Conservation (phyloP, 1,139 yeast species). For the Candida sojae region DNA sequence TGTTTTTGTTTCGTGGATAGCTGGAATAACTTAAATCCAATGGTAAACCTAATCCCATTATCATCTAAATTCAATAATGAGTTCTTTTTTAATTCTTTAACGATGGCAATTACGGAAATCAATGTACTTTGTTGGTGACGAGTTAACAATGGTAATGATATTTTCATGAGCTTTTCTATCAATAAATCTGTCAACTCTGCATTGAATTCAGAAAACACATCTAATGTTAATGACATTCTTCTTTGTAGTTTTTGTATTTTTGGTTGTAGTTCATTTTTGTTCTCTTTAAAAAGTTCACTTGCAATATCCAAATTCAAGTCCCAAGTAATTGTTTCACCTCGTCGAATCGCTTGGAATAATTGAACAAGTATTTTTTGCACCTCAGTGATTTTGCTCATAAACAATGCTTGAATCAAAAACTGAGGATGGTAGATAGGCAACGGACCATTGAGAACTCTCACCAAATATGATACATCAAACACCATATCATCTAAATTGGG, state of each 20-base stretch:
- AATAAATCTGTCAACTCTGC: conserved; percentile 50
- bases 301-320: conserved; percentile 33
- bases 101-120: conserved; percentile 65
- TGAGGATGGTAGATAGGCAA: conserved; percentile 93
- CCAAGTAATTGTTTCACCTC: conserved; percentile 34
- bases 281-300: conserved; percentile 16
- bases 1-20: conserved; percentile 41
- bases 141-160: conserved; percentile 76
- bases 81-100: conserved; percentile 52
- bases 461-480: conserved; percentile 52
- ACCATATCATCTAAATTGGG: conserved; percentile 19
- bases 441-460: conserved; percentile 82
- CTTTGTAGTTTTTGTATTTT: conserved; percentile 27
- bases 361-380: conserved; percentile 60
- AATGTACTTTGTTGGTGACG: conserved; percentile 91
- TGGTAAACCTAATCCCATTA: conserved; percentile 70
- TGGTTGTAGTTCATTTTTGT: conserved; percentile 5
- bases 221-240: conserved; percentile 19
- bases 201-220: conserved; percentile 44
- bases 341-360: conserved; percentile 53
- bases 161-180: conserved; percentile 59
- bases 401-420: conserved; percentile 73
- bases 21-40: conserved; percentile 70
- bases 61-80: conserved; percentile 55
- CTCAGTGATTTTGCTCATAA: conserved; percentile 57